A percentile compares a stretch with the other conserved stretches of the same genome.
Evolutionary conservation across 2,329 filamentous ascomycete species (phyloP).

Genomic region (Xylariales sp.): DNA sequence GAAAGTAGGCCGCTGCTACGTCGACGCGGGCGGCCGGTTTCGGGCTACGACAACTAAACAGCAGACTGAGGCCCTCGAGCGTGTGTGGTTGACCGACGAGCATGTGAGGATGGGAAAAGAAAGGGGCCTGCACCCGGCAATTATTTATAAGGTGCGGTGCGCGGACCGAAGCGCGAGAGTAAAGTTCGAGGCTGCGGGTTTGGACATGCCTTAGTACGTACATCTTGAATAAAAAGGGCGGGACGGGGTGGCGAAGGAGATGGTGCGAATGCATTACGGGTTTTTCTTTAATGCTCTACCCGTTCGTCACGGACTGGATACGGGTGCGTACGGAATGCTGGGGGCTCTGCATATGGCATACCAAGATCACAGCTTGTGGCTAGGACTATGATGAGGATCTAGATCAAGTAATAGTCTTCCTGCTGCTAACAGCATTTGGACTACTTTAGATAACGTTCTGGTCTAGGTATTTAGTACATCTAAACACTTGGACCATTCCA

Average conservation of each 20-base stretch:
- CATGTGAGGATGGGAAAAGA: slow-evolving; percentile 21
- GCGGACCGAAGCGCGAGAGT: background rate
- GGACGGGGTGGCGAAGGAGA: background rate
- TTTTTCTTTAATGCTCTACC: background rate
- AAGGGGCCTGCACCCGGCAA: background rate
- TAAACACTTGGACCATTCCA: too few species aligned
- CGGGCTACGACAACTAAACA: slow-evolving; percentile 23
- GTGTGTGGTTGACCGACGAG: slow-evolving; percentile 26
- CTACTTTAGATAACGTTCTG: too few species aligned
- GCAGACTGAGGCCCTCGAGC: slow-evolving; percentile 24
- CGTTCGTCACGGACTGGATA: background rate
- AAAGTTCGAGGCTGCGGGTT: slow-evolving; percentile 18
- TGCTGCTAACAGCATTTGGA: too few species aligned
- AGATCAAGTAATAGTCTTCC: background rate
- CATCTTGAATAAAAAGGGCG: slow-evolving; percentile 1
- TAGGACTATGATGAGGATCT: background rate
- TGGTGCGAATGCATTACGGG: slow-evolving; percentile 1
- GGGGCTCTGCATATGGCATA: background rate
- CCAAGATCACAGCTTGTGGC: background rate
- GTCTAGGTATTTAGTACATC: too few species aligned
- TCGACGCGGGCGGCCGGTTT: slow-evolving; percentile 11
- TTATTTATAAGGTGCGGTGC: slow-evolving; percentile 17
- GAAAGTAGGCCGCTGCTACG: slow-evolving; percentile 21
- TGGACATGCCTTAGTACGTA: slow-evolving; percentile 27
- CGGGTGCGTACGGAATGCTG: background rate